Percentiles rank a stretch among this genome's conserved stretches.
These are phyloP conservation scores for Chlorella sp. DNA, from an alignment of 139 green algal genomes.

Conservation along the genomic window DNA sequence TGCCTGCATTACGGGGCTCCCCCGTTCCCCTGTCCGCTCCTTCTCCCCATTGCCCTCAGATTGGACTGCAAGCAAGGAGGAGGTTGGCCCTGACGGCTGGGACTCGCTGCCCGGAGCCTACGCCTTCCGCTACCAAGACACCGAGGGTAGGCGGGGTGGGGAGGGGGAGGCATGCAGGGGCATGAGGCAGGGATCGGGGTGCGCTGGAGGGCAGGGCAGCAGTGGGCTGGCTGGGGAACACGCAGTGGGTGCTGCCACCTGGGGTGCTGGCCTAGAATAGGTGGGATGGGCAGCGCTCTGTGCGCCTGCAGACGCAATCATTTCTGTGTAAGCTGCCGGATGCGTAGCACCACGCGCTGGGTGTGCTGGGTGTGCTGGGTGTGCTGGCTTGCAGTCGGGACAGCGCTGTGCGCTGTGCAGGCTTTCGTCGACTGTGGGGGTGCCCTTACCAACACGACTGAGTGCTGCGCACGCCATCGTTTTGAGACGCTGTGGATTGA, in stretches of 20 bases:
- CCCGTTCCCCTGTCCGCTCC: background rate
- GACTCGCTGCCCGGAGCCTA: slow-evolving; percentile 33
- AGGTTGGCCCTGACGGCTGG: slow-evolving; percentile 42
- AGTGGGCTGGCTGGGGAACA: background rate
- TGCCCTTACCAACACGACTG: no score
- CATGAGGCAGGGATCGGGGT: background rate
- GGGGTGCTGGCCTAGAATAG: no score
- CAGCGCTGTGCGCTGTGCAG: no score
- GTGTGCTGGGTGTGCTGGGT: no score
- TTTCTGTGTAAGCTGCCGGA: no score
- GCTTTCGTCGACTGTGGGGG: no score
- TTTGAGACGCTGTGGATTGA: no score
- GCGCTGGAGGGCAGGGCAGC: background rate
- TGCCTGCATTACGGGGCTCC: background rate
- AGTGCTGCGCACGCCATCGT: no score
- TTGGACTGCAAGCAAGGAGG: background rate
- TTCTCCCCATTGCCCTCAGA: background rate
- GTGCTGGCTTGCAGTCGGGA: no score
- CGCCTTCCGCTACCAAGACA: slow-evolving; percentile 53
- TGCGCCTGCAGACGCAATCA: no score
- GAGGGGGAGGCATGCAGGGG: background rate
- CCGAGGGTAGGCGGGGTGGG: background rate
- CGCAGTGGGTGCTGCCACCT: background rate
- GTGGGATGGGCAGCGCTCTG: no score
- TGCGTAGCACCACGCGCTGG: no score